Evolutionary conservation across 2,329 filamentous ascomycete species (phyloP).

Genomic region (Epichloe festucae): DNA sequence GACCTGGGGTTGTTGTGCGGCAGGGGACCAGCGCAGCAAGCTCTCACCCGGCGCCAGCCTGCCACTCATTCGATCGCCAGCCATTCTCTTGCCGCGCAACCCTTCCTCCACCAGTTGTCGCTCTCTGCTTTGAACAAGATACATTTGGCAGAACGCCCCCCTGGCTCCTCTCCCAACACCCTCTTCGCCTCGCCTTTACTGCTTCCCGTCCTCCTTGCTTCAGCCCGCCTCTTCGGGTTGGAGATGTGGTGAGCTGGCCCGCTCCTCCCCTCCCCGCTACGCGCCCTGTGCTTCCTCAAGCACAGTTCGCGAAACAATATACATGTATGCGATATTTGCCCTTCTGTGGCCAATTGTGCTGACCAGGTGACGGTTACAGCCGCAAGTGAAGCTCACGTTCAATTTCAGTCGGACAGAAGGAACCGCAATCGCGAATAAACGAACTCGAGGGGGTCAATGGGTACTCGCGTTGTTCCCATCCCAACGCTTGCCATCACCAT

Average conservation of each 20-base stretch:
- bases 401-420: not conserved
- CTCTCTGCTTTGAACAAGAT: not conserved
- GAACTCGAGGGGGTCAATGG: constrained; percentile 10
- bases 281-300: not conserved
- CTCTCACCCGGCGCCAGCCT: not conserved
- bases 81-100: not conserved
- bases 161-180: not conserved
- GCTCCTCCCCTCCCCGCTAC: not conserved
- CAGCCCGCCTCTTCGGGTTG: constrained; percentile 1
- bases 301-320: not conserved
- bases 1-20: not conserved
- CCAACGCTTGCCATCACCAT: constrained; percentile 44
- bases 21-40: not conserved
- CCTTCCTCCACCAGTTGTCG: not conserved
- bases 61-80: not conserved
- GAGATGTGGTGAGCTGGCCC: constrained; percentile 7
- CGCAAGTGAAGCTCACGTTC: not conserved
- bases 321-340: not conserved
- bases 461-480: constrained; percentile 43
- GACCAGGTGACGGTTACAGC: not conserved
- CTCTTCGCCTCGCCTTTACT: not conserved
- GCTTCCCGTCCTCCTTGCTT: not conserved
- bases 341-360: not conserved
- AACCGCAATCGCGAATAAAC: not conserved
- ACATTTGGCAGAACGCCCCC: no score